Evolutionary conservation across 2,329 filamentous ascomycete genomes (phyloP), one percentile per base, ranked within the genome.

Genomic region (Paecilomyces fulvus): DNA sequence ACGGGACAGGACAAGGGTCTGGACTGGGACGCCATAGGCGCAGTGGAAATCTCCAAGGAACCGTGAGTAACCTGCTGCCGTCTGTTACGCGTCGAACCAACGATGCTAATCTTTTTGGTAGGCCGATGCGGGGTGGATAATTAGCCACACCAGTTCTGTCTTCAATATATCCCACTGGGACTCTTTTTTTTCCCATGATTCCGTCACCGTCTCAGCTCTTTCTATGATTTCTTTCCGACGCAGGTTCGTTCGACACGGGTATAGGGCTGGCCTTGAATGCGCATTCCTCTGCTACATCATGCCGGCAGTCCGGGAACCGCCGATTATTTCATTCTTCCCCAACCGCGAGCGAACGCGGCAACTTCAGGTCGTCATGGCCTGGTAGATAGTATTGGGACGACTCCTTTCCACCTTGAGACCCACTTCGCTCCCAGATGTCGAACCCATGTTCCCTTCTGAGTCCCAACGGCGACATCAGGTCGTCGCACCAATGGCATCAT

Each of bases 31-130:
- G 51, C 53, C 5, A 58, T 53, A n/a, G 57, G 61, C 54, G 65
- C 62, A 6, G 69, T 71, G 49, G 70, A 72, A 59, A 72, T 72
- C 17, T 69, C 67, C 6, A 70, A 67, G 56, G 70, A 71, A 62
- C 63, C 65, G 70, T 72, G 33, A 67, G 71, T 66, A 50, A 21
- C 20, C 28, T 30, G 51, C 53, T 55, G 17, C 52, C 25, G 57
- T 57, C 23, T 23, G 30, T 30, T 12, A n/a, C 21, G 31, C 14
- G 51, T 25, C 30, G 10, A 55, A 3, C 20, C 55, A 51, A 46
- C 52, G 30, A 53, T 23, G 20, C 48, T 49, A 8, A 49, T 49
- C 10, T 25, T 12, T 28, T 20, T 9, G 23, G 12, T 54, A 60
- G 58, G 14, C 56, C 57, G 43, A 60, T 56, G 43, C 58, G 58